Conservation (phyloP, 805 yeast genomes). For the Lachancea meyersii region DNA sequence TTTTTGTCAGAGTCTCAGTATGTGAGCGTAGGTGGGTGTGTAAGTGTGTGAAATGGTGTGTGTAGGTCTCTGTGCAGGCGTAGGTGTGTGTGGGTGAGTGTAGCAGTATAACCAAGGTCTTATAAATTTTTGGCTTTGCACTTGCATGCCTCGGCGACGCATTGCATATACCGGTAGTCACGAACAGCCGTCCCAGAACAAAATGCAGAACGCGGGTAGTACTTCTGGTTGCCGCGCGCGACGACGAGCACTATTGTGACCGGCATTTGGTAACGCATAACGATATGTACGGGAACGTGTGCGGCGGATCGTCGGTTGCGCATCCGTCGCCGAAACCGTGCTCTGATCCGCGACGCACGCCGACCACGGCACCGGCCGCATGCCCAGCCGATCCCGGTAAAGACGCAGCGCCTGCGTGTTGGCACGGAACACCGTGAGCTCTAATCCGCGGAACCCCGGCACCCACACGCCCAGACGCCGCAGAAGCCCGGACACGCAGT, state of each 20-base stretch:
- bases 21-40: too few species aligned
- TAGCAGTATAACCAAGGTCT: too few species aligned
- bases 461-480: conserved; percentile 2
- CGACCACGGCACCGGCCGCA: conserved; percentile 20
- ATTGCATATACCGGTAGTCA: not conserved
- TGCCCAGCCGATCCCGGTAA: conserved; percentile 17
- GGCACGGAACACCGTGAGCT: conserved; percentile 28
- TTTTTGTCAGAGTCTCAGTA: too few species aligned
- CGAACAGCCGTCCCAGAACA: conserved; percentile 5
- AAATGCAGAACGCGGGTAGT: conserved; percentile 10
- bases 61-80: too few species aligned
- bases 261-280: too few species aligned
- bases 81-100: too few species aligned
- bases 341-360: not conserved
- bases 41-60: too few species aligned
- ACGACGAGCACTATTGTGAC: too few species aligned
- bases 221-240: too few species aligned
- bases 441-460: conserved; percentile 15
- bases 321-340: too few species aligned
- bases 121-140: too few species aligned
- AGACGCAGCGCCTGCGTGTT: conserved; percentile 22
- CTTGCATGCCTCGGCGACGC: not conserved
- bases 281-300: not conserved
- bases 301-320: not conserved
- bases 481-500: not conserved